Evolutionary conservation across 257 asterid species (phyloP).

Genomic region (Solanum pennellii): DNA sequence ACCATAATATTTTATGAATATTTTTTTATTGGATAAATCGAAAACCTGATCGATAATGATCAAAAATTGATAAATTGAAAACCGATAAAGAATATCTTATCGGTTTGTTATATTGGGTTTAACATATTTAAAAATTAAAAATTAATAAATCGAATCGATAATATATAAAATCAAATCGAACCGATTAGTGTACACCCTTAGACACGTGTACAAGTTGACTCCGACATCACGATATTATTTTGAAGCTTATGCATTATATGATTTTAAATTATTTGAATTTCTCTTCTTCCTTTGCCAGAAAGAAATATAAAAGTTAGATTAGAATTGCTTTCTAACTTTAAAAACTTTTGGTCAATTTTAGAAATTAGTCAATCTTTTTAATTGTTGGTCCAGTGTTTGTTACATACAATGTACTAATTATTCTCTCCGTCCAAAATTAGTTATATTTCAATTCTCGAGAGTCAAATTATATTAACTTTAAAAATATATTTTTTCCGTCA

Average conservation of each 20-base stretch:
- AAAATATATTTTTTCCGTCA: not conserved
- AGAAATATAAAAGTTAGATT: not conserved
- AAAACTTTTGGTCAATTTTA: not conserved
- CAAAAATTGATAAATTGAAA: too few species aligned
- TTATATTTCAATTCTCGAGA: not conserved
- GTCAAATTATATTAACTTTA: not conserved
- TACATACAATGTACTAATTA: not conserved
- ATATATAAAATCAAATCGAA: too few species aligned
- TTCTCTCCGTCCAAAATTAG: not conserved
- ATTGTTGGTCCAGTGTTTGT: not conserved
- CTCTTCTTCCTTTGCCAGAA: not conserved
- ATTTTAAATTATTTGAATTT: not conserved
- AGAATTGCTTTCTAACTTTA: not conserved
- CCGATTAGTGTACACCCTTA: too few species aligned
- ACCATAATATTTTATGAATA: too few species aligned
- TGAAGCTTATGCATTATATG: not conserved
- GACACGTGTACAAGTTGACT: not conserved
- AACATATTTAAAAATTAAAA: too few species aligned
- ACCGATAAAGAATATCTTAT: too few species aligned
- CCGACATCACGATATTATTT: not conserved
- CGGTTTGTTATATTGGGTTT: too few species aligned
- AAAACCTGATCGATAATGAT: too few species aligned
- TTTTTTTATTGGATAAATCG: too few species aligned
- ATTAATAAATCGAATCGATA: too few species aligned
- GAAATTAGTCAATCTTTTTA: not conserved